Evolutionary conservation across 2,329 filamentous ascomycete species (phyloP), one percentile per base, ranked within the genome.

Genomic region (Ambrosiella cleistominuta): DNA sequence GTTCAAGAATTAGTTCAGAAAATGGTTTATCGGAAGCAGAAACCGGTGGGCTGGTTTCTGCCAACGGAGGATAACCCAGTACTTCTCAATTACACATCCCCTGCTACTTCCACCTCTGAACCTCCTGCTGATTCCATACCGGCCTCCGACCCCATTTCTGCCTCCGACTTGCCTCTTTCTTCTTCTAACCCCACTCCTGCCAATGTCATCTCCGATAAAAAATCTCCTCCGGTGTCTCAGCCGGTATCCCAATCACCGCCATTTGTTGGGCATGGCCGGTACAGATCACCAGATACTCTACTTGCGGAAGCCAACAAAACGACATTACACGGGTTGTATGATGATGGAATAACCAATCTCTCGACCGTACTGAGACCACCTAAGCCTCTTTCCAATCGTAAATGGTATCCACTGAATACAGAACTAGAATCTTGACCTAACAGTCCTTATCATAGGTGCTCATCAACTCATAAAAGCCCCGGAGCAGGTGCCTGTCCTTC

Each of bases 381-480:
- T 9, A 11, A 27, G 27, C 27, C 27, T 27, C 27, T 27, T 5
- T 27, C 27, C 5, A 8, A 13, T 47, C n/a, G 19, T 15, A 15
- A 47, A 17, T n/a, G 15, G n/a, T 47, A 2, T 7, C 8, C 2
- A 15, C n/a, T 15, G 19, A 8, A 47, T 4, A 8, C 11, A 15
- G 11, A 15, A 8, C 8, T 19, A 27, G 15, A 44, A 11, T 42
- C 7, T 49, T 3, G 39, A 36, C 6, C 40, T 45, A 15, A n/a
- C 42, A 52, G 44, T n/a, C 7, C 12, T 15, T 40, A 17, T 5
- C n/a, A 51, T 39, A 60, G 58, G 38, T 13, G 54, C 59, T 36
- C 39, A 27, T 13, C 59, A 57, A 13, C 37, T 57, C 27, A 51
- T 60, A 11, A 51, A 27, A n/a, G 52, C 56, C 27, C 59, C 59